Conservation (phyloP, 73 alveolate genomes). For the Uronychia setigera region DNA sequence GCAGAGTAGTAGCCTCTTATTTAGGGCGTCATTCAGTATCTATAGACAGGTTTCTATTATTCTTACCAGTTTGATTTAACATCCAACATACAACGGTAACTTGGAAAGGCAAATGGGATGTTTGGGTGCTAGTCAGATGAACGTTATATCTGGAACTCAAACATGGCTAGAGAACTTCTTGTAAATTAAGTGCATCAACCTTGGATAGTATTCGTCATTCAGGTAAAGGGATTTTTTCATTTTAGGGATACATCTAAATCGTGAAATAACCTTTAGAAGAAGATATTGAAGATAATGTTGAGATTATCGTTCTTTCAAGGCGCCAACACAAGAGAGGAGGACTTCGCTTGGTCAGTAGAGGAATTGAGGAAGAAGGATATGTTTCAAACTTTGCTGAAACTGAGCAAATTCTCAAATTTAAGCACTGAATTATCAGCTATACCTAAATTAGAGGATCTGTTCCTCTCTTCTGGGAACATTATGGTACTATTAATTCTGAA, state of each 20-base stretch:
- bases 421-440: conserved; percentile 51
- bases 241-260: background rate
- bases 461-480: conserved; percentile 88
- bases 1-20: no score
- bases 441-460: conserved; percentile 88
- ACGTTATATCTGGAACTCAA: conserved; percentile 16
- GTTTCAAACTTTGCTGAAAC: conserved; percentile 97
- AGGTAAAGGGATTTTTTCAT: conserved; percentile 14
- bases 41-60: conserved; percentile 13
- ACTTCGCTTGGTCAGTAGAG: conserved; percentile 97
- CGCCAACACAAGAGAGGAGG: conserved; percentile 95
- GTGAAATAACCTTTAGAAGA: background rate
- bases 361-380: conserved; percentile 97
- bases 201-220: background rate
- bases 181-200: background rate
- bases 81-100: conserved; percentile 4
- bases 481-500: background rate
- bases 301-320: conserved; percentile 74
- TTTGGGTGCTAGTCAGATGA: no score
- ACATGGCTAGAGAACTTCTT: background rate
- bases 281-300: conserved; percentile 31
- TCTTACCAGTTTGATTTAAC: conserved; percentile 9
- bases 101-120: no score
- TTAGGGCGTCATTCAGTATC: no score
- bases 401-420: conserved; percentile 82